phyloP scores from a whole-genome alignment of 495 filamentous ascomycete genomes.

The Neurospora sp. region DNA sequence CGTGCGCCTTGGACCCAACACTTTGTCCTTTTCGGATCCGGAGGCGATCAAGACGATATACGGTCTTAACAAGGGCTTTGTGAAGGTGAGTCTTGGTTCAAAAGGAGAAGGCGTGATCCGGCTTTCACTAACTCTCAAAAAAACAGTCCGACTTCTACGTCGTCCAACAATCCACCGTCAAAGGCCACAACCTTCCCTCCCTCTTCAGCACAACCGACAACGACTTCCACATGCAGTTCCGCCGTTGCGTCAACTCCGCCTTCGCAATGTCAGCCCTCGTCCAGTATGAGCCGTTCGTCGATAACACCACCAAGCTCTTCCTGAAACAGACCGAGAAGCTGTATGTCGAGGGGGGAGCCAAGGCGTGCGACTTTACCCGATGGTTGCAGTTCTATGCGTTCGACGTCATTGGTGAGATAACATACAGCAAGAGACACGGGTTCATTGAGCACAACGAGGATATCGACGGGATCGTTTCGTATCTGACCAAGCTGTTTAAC shows the following conservation, averaged over 20 bases:
- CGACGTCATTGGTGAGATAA: constrained; percentile 64
- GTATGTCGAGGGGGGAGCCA: constrained; percentile 41
- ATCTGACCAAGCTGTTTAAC: constrained; percentile 42
- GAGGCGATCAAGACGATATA: constrained; percentile 64
- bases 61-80: constrained; percentile 72
- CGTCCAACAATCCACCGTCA: constrained; percentile 55
- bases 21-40: constrained; percentile 57
- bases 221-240: constrained; percentile 60
- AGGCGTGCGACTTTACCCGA: constrained; percentile 51
- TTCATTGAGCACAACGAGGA: constrained; percentile 54
- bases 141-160: constrained; percentile 59
- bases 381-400: constrained; percentile 79
- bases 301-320: constrained; percentile 54
- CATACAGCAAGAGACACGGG: constrained; percentile 53
- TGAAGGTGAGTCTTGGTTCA: constrained; percentile 43
- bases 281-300: constrained; percentile 65
- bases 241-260: constrained; percentile 57
- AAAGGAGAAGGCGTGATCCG: too few relatives aligned
- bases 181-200: constrained; percentile 54
- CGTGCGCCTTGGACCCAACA: constrained; percentile 59
- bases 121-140: constrained; percentile 6
- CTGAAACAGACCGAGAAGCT: constrained; percentile 51
- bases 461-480: constrained; percentile 51
- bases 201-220: constrained; percentile 75
- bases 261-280: constrained; percentile 66